Percentiles rank a stretch among this genome's conserved stretches.
phyloP scores from a whole-genome alignment of 2,329 filamentous ascomycete species.

The Zymoseptoria ardabiliae region DNA sequence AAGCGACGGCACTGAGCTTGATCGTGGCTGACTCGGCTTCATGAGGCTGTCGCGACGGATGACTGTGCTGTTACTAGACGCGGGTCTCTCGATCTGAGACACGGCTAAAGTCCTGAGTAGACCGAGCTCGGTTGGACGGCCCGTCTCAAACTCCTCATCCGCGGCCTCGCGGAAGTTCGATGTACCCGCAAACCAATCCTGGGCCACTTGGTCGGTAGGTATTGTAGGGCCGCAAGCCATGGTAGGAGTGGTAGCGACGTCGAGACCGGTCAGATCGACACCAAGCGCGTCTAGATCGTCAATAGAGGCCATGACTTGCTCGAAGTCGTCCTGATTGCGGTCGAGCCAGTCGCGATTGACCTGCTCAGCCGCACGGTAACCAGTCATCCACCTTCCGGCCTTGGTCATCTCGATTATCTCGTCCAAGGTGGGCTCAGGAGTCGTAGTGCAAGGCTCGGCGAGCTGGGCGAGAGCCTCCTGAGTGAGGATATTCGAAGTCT shows the following conservation, averaged over 20 bases:
- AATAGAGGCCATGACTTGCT: slow-evolving; percentile 4
- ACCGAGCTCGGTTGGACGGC: neutral
- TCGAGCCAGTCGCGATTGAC: neutral
- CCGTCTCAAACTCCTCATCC: neutral
- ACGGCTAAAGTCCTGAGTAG: neutral
- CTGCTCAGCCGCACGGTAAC: neutral
- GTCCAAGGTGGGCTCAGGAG: slow-evolving; percentile 4
- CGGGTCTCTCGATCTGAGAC: neutral
- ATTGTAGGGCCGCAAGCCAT: neutral
- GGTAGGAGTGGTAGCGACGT: neutral
- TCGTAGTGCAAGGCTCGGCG: slow-evolving; percentile 1
- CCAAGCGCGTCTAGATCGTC: slow-evolving; percentile 3
- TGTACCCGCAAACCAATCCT: neutral
- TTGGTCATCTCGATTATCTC: slow-evolving; percentile 8
- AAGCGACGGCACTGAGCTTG: neutral
- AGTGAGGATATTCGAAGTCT: slow-evolving; percentile 5
- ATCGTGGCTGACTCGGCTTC: neutral
- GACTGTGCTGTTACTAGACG: neutral
- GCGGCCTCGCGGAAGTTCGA: neutral
- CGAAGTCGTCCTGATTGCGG: slow-evolving; percentile 4
- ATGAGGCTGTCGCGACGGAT: neutral
- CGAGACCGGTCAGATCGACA: neutral
- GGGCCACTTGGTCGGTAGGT: neutral
- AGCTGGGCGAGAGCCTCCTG: slow-evolving; percentile 9
- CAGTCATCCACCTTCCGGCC: slow-evolving; percentile 6